A percentile compares a stretch with the other conserved stretches of the same genome.
Conservation (phyloP, 1,284 basidiomycete genomes). For the Marasmius oreades region DNA sequence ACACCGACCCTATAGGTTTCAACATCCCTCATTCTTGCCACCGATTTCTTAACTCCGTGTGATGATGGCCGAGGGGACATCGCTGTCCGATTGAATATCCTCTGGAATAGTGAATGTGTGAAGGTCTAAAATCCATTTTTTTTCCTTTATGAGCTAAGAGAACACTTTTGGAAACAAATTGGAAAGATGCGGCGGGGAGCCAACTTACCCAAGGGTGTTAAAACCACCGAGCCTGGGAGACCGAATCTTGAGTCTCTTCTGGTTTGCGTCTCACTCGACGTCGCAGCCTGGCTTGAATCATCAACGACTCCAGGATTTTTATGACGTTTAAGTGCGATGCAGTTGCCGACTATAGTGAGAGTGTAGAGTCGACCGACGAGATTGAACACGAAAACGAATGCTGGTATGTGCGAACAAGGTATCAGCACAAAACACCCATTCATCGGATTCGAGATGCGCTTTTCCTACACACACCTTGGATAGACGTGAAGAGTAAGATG, state of each 20-base stretch:
- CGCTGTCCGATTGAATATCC: too few species aligned
- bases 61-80: too few species aligned
- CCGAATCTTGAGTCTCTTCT: not conserved
- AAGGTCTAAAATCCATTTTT: not conserved
- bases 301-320: not conserved
- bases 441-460: too few species aligned
- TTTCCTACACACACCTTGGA: not conserved
- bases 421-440: not conserved
- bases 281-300: not conserved
- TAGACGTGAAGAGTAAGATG: slow-evolving; percentile 6
- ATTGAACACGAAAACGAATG: slow-evolving; percentile 5
- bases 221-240: not conserved
- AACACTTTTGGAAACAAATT: too few species aligned
- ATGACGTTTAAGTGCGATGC: not conserved
- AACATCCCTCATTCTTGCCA: too few species aligned
- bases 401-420: not conserved
- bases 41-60: too few species aligned
- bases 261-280: not conserved
- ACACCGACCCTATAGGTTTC: too few species aligned
- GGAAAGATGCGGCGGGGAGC: not conserved
- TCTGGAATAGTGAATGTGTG: not conserved
- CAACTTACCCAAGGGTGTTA: not conserved
- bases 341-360: slow-evolving; percentile 10
- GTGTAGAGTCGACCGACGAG: slow-evolving; percentile 10
- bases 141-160: not conserved